Conservation (phyloP, 768 basidiomycete genomes). For the Suillus spraguei region DNA sequence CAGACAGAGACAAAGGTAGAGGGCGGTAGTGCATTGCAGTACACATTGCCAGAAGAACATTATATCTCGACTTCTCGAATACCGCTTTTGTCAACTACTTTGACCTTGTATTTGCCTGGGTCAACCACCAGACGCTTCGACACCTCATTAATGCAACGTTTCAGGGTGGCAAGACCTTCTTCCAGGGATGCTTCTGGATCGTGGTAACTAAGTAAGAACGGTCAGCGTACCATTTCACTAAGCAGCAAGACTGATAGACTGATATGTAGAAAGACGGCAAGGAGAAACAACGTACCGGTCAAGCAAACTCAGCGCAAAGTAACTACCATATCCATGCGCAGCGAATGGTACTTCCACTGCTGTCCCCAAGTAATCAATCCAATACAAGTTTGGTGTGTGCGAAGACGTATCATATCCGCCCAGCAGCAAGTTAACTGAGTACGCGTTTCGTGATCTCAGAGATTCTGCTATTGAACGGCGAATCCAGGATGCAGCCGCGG, state of each 20-base stretch:
- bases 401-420: conserved; percentile 89
- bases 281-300: conserved; percentile 64
- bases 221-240: conserved; percentile 13
- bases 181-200: conserved; percentile 83
- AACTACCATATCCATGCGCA: conserved; percentile 94
- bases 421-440: conserved; percentile 89
- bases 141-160: conserved; percentile 88
- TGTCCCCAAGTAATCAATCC: conserved; percentile 96
- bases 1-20: not conserved
- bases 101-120: conserved; percentile 83
- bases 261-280: not conserved
- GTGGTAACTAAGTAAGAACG: conserved; percentile 66
- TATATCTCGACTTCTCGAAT: conserved; percentile 78
- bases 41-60: conserved; percentile 8
- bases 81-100: conserved; percentile 92
- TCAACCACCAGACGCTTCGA: conserved; percentile 80
- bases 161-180: conserved; percentile 82
- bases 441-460: conserved; percentile 84
- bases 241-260: not conserved
- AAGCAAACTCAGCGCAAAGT: conserved; percentile 89
- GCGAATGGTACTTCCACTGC: conserved; percentile 87
- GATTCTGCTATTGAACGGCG: conserved; percentile 88
- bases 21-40: not conserved
- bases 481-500: conserved; percentile 94
- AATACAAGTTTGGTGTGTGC: conserved; percentile 79